phyloP scores from a whole-genome alignment of 495 filamentous ascomycete genomes.

The Hypomontagnella monticulosa region DNA sequence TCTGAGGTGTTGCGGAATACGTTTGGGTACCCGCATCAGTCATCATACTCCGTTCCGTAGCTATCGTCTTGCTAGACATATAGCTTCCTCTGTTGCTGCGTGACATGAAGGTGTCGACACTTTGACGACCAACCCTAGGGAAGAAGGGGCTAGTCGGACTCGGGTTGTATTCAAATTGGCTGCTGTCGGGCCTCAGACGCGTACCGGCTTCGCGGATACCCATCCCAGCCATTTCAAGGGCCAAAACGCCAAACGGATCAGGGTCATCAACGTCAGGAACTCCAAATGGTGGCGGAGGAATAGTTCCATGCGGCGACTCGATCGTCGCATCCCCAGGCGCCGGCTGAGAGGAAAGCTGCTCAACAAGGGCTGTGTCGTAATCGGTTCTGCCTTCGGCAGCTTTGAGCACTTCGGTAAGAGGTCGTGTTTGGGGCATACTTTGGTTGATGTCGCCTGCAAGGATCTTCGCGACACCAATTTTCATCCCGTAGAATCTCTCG shows the following conservation, averaged over 20 bases:
- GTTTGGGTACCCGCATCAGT: constrained; percentile 66
- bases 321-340: constrained; percentile 79
- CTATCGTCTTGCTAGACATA: constrained; percentile 64
- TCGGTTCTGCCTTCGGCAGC: constrained; percentile 82
- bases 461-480: constrained; percentile 80
- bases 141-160: constrained; percentile 81
- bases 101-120: constrained; percentile 67
- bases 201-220: constrained; percentile 88
- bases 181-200: constrained; percentile 70
- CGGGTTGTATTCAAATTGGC: constrained; percentile 82
- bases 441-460: constrained; percentile 79
- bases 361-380: constrained; percentile 68
- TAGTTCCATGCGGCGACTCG: constrained; percentile 53
- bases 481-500: constrained; percentile 82
- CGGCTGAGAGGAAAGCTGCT: constrained; percentile 62
- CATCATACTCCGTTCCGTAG: constrained; percentile 69
- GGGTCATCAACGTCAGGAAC: constrained; percentile 80
- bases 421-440: constrained; percentile 69
- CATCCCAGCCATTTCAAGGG: constrained; percentile 82
- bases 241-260: constrained; percentile 88
- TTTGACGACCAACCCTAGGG: constrained; percentile 71
- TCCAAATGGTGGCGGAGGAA: constrained; percentile 66
- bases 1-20: constrained; percentile 60
- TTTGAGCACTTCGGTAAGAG: constrained; percentile 81
- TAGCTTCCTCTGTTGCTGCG: constrained; percentile 74